A percentile compares a stretch with the other conserved stretches of the same genome.
phyloP scores from a whole-genome alignment of 345 rosid genomes.

The Carallia brachiata region DNA sequence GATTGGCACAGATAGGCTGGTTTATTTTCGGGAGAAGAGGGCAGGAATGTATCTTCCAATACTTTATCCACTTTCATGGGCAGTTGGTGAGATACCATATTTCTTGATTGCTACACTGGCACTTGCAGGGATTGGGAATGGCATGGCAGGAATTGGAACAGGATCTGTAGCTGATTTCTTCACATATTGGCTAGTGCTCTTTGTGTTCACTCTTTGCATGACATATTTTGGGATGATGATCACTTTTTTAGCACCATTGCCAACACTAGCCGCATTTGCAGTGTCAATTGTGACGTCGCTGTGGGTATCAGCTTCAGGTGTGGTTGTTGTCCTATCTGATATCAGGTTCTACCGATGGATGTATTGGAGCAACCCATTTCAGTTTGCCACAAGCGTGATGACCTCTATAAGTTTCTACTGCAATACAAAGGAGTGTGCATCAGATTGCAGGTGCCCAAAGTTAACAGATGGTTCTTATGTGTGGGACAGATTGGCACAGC shows the following conservation, averaged over 20 bases:
- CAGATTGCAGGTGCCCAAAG: constrained; percentile 32
- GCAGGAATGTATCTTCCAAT: constrained; percentile 37
- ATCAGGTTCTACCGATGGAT: constrained; percentile 34
- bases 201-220: constrained; percentile 26
- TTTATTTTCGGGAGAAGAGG: constrained; percentile 36
- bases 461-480: constrained; percentile 28
- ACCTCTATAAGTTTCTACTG: constrained; percentile 26
- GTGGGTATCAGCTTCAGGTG: constrained; percentile 36
- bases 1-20: constrained; percentile 36
- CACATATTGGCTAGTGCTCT: constrained; percentile 30
- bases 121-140: constrained; percentile 33
- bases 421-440: constrained; percentile 20
- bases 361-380: constrained; percentile 38
- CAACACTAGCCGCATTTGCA: constrained; percentile 35
- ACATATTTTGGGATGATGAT: constrained; percentile 42
- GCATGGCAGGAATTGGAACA: constrained; percentile 33
- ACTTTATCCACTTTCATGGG: constrained; percentile 40
- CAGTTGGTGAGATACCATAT: constrained; percentile 35
- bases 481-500: constrained; percentile 30
- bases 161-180: constrained; percentile 23
- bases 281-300: constrained; percentile 30
- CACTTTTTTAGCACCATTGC: constrained; percentile 40
- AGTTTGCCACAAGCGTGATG: constrained; percentile 19
- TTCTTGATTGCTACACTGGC: constrained; percentile 31
- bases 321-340: constrained; percentile 30